Base-by-base conservation (phyloP, 345 rosid species). In the Laguncularia racemosa region DNA sequence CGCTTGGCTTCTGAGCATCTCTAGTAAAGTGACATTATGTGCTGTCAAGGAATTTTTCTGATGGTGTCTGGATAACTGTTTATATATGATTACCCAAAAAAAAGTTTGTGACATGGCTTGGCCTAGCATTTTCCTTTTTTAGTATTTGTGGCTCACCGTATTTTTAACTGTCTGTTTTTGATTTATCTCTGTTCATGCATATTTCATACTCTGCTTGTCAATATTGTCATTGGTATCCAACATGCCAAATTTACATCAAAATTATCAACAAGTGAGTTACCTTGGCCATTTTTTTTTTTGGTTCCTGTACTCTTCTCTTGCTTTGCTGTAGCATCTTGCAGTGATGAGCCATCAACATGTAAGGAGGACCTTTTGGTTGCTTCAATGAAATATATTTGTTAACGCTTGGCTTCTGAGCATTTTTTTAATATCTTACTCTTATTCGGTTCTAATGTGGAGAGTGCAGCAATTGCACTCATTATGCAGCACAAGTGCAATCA, bases 1-100 rank as follows among this genome's bases (percentile, higher is more conserved):
- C 78, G 77, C 77, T 63, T 77, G 83, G 78, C 77, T 84, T 76
- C 75, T 84, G 90, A 81, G 61, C 26, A 48, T 44, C 20, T 19
- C 11, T 7, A 4, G 9, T 33, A 33, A 6, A 33, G 40, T 33
- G 10, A 33, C 40, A 33, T 33, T 33, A 33, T 33, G 40, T 33
- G 9, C 7, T 23, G 28, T 23, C 28, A 23, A 2, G 28, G 28
- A 6, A 6, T 2, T 2, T 23, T 23, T 23, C 28, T 23, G 4
- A 23, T 23, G 28, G 28, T 23, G 4, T 23, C 5, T 23, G 3
- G 28, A n/a, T n/a, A n/a, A n/a, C n/a, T n/a, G n/a, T n/a, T n/a
- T n/a, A n/a, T n/a, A n/a, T n/a, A n/a, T n/a, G n/a, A n/a, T n/a
- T n/a, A n/a, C 28, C 28, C 28, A 0, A 1, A 23, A 23, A 23